Evolutionary conservation across 139 green algal species (phyloP).

Genomic region (Volvox africanus): DNA sequence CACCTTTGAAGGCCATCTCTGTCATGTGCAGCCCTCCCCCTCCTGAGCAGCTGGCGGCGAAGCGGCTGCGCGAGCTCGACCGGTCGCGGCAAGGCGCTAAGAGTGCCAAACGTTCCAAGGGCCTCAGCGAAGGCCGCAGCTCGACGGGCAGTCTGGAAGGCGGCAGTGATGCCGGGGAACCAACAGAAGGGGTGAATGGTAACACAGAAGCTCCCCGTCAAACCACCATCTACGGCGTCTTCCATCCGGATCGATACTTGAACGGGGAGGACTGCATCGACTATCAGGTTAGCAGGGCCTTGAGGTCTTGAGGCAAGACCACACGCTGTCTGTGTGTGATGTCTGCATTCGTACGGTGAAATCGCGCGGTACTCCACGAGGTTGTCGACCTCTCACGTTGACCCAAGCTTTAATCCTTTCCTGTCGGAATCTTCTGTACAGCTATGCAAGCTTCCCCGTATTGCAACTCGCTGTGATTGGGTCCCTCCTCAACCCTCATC

Average conservation of each 20-base stretch:
- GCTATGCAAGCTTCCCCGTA: not conserved
- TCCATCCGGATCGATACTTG: conserved; percentile 4
- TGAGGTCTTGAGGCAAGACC: too few relatives aligned
- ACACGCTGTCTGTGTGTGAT: too few relatives aligned
- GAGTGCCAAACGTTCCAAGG: not conserved
- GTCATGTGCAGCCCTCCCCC: not conserved
- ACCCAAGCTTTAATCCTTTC: not conserved
- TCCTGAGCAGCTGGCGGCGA: not conserved
- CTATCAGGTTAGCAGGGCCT: not conserved
- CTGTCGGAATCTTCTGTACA: not conserved
- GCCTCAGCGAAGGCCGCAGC: not conserved
- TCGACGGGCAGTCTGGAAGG: not conserved
- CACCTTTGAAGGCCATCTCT: not conserved
- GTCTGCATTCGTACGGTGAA: too few relatives aligned
- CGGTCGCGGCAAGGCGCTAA: not conserved
- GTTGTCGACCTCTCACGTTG: too few relatives aligned
- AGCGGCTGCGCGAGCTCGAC: not conserved
- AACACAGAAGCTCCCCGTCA: not conserved
- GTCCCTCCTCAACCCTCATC: not conserved
- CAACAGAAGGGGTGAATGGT: not conserved
- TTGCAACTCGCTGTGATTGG: not conserved
- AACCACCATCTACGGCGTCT: not conserved
- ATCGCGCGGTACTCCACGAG: too few relatives aligned
- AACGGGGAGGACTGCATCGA: not conserved
- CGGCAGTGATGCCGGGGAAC: not conserved